Conservation (phyloP, 164 flowering plant genomes). For the Macadamia integrifolia region DNA sequence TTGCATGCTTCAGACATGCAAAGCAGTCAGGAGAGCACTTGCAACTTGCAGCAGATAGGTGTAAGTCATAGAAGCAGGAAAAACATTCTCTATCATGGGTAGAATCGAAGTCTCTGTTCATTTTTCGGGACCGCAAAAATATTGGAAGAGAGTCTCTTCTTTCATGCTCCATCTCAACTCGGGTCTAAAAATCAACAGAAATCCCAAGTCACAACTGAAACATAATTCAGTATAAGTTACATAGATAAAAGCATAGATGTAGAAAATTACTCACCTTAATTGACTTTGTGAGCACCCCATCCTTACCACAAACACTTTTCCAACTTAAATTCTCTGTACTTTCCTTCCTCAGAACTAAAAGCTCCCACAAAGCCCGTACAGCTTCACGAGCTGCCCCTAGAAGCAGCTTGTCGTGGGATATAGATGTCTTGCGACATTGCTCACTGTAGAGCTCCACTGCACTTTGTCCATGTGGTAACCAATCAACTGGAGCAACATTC, state of each 20-base stretch:
- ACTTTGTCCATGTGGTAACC: slow-evolving; percentile 76
- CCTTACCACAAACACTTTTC: slow-evolving; percentile 60
- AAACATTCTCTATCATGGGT: slow-evolving; percentile 69
- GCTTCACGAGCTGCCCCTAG: slow-evolving; percentile 53
- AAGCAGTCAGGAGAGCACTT: slow-evolving; percentile 63
- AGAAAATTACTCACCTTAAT: slow-evolving; percentile 40
- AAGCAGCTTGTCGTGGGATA: slow-evolving; percentile 74
- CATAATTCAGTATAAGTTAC: background rate
- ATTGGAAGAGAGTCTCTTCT: slow-evolving; percentile 48
- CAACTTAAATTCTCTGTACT: slow-evolving; percentile 39
- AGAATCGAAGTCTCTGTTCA: slow-evolving; percentile 56
- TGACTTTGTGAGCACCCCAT: slow-evolving; percentile 58
- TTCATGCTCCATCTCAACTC: slow-evolving; percentile 62
- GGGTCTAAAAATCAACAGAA: slow-evolving; percentile 30
- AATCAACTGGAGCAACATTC: slow-evolving; percentile 77
- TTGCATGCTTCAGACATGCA: slow-evolving; percentile 74
- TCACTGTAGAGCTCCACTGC: slow-evolving; percentile 63
- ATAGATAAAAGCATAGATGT: too few relatives aligned
- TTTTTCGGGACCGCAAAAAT: slow-evolving; percentile 34
- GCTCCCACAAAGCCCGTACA: slow-evolving; percentile 48
- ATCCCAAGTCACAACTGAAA: too few relatives aligned
- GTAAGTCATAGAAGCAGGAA: slow-evolving; percentile 74
- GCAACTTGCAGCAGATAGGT: slow-evolving; percentile 64
- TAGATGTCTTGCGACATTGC: slow-evolving; percentile 53
- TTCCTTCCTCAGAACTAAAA: slow-evolving; percentile 30